Evolutionary conservation across 108 stramenopile genomes (phyloP), one percentile per base, ranked within the genome.

Genomic region (Nitzschia sp.): DNA sequence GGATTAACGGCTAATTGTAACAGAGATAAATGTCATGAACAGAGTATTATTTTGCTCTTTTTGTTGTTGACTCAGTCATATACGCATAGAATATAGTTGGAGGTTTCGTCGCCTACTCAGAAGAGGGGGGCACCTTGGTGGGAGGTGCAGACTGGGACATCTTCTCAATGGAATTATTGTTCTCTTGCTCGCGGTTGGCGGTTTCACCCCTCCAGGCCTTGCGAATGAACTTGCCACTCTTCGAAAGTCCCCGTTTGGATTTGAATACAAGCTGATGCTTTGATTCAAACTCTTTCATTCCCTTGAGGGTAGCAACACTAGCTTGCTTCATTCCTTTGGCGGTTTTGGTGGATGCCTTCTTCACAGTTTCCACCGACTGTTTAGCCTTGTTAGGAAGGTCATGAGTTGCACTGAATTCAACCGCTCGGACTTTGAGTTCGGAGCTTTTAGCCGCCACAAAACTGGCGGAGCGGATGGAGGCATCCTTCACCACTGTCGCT

Each of bases 151-250:
- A n/a, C n/a, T 34, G 3, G 29, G 3, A 34, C 1, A 34, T 34
- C 29, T 34, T 5, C 29, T 34, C 29, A 34, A 5, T 34, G 29
- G 29, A 34, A 34, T 34, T 34, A 5, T 34, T 34, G 29, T 34
- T 34, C 5, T 34, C 29, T 34, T 34, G 29, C 29, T 48, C 46
- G 14, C 17, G 46, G 14, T 17, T 15, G 6, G 6, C 9, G 17
- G 61, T 41, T 25, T 62, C 22, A 22, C 61, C 61, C 42, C 2
- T 67, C 66, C 54, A 67, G 34, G 29, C 54, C 19, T 67, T 55
- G 22, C 37, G 53, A 17, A 67, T 67, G 20, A 37, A 1, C 52
- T 44, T 51, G 11, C 51, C 51, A 10, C 64, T 10, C 10, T 53
- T 34, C 24, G 38, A 7, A 20, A 65, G 29, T 29, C 54, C 54